phyloP scores from a whole-genome alignment of 2,329 filamentous ascomycete species.

The Ascochyta rabiei region DNA sequence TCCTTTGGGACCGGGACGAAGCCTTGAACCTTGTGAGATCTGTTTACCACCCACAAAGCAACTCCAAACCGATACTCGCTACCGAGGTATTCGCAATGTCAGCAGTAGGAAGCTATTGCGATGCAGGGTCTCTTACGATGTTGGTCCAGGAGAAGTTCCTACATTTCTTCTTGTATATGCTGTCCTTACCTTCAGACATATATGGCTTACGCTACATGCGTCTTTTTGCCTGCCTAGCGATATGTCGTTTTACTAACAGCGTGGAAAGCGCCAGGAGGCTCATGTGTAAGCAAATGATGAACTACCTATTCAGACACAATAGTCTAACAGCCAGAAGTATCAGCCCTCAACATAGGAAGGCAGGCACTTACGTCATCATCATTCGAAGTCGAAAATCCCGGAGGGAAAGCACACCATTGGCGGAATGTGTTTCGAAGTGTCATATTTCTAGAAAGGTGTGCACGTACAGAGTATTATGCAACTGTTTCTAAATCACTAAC shows the following conservation, averaged over 20 bases:
- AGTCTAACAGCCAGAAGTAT: slow-evolving; percentile 7
- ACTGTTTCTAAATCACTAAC: too few species aligned
- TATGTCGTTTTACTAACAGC: slow-evolving; percentile 12
- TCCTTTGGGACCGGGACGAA: slow-evolving; percentile 10
- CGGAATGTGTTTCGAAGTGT: slow-evolving; percentile 10
- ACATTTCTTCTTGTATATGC: slow-evolving; percentile 4
- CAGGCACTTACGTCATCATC: slow-evolving; percentile 1
- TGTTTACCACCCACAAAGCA: slow-evolving; percentile 9
- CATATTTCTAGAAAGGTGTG: slow-evolving; percentile 12
- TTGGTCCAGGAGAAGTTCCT: slow-evolving; percentile 2
- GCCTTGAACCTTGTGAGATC: slow-evolving; percentile 7
- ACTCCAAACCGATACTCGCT: not conserved
- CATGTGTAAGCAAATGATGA: slow-evolving; percentile 1
- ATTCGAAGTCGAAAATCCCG: not conserved
- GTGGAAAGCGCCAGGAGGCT: slow-evolving; percentile 9
- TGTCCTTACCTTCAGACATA: slow-evolving; percentile 1
- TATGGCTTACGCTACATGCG: slow-evolving; percentile 5
- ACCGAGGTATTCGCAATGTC: slow-evolving; percentile 18
- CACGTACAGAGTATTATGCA: too few species aligned
- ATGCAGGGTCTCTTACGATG: not conserved
- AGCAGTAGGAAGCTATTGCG: slow-evolving; percentile 15
- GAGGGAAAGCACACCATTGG: slow-evolving; percentile 5
- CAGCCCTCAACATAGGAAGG: slow-evolving; percentile 9
- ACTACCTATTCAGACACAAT: not conserved
- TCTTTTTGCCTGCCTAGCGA: slow-evolving; percentile 13